These are phyloP conservation scores for Ustilago esculenta DNA, from an alignment of 1,284 basidiomycete species.

Conservation along the genomic window DNA sequence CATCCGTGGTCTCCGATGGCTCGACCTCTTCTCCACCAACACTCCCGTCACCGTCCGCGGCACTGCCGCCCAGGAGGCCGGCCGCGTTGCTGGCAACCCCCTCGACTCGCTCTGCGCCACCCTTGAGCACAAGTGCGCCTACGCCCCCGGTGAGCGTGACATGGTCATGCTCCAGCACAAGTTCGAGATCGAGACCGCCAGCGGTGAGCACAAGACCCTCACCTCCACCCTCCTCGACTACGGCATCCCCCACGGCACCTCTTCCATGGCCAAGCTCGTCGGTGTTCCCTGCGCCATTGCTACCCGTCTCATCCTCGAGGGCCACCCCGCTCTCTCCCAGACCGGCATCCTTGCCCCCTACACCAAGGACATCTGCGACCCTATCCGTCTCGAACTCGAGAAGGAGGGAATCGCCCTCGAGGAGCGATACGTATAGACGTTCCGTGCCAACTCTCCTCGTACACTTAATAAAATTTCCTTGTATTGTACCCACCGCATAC, in stretches of 20 bases:
- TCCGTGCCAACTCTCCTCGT: neutral
- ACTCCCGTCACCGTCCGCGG: conserved; percentile 69
- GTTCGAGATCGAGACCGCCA: conserved; percentile 52
- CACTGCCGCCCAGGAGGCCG: conserved; percentile 71
- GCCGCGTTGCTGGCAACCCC: conserved; percentile 79
- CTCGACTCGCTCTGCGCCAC: conserved; percentile 93
- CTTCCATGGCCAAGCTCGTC: conserved; percentile 94
- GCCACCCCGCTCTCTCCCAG: conserved; percentile 72
- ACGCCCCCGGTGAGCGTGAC: conserved; percentile 89
- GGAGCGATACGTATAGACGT: conserved; percentile 61
- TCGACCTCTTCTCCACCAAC: conserved; percentile 82
- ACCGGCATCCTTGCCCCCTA: conserved; percentile 81
- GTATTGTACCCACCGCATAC: conserved; percentile 1
- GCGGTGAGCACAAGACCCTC: conserved; percentile 79
- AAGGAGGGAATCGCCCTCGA: conserved; percentile 66
- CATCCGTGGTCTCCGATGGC: conserved; percentile 76
- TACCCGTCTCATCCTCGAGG: conserved; percentile 76
- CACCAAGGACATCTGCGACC: conserved; percentile 73
- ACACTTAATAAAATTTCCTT: neutral
- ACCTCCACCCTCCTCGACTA: conserved; percentile 94
- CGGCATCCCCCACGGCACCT: conserved; percentile 79
- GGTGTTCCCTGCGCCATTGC: conserved; percentile 95
- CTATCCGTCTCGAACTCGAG: conserved; percentile 63
- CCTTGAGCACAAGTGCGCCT: conserved; percentile 91
- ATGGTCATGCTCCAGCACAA: conserved; percentile 98